phyloP scores from a whole-genome alignment of 2,329 filamentous ascomycete genomes.

The Hypoxylon sp. region DNA sequence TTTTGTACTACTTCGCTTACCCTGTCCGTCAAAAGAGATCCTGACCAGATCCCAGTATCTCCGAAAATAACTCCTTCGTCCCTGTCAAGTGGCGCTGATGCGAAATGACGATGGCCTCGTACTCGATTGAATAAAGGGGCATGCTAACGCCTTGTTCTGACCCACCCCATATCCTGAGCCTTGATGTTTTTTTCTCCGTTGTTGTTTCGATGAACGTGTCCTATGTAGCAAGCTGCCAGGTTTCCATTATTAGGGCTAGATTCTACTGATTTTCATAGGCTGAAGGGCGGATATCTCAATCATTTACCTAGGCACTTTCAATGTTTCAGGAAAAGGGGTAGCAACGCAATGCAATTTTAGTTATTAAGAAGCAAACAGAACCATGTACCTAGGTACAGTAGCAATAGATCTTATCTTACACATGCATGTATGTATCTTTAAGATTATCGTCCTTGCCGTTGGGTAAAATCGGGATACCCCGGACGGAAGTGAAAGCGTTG shows the following conservation, averaged over 20 bases:
- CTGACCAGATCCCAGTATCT: constrained; percentile 33
- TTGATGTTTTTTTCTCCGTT: constrained; percentile 18
- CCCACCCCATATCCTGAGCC: constrained; percentile 18
- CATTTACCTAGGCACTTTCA: neutral
- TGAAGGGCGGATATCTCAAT: constrained; percentile 15
- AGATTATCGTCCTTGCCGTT: constrained; percentile 15
- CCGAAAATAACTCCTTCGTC: constrained; percentile 35
- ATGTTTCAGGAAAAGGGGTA: constrained; percentile 10
- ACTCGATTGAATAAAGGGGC: constrained; percentile 37
- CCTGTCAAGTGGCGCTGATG: constrained; percentile 37
- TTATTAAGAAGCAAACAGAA: constrained; percentile 22
- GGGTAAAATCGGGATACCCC: constrained; percentile 9
- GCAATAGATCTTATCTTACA: constrained; percentile 7
- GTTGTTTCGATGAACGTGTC: constrained; percentile 12
- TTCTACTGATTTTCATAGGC: constrained; percentile 2
- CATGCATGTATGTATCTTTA: neutral
- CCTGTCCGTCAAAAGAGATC: constrained; percentile 28
- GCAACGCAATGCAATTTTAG: constrained; percentile 8
- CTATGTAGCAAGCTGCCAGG: constrained; percentile 5
- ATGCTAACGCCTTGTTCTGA: constrained; percentile 24
- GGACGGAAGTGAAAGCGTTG: neutral
- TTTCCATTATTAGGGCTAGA: constrained; percentile 1
- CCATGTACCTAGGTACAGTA: neutral
- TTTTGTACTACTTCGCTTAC: constrained; percentile 36
- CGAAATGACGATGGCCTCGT: constrained; percentile 47